Conservation (phyloP, 306 rosid species). For the Oxytropis ochrocephala region DNA sequence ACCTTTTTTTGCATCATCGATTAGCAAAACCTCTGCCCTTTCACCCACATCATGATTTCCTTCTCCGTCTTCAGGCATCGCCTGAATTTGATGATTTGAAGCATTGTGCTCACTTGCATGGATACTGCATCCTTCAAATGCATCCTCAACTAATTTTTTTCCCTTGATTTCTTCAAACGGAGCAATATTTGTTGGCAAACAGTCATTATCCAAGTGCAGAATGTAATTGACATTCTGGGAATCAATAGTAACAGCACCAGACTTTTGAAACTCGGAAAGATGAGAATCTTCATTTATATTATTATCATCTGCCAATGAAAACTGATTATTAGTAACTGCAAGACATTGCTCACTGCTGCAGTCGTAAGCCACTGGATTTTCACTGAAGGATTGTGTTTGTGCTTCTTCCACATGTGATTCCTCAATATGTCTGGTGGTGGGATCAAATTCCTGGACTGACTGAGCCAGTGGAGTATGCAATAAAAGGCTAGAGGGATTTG, state of each 20-base stretch:
- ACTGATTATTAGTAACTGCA: slow-evolving; percentile 8
- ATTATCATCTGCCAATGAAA: slow-evolving; percentile 8
- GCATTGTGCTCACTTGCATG: slow-evolving; percentile 11
- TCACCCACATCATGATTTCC: slow-evolving; percentile 24
- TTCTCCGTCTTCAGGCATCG: slow-evolving; percentile 5
- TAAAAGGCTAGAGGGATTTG: slow-evolving; percentile 2
- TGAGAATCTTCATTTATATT: slow-evolving; percentile 22
- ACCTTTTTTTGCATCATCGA: slow-evolving; percentile 18
- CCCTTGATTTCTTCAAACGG: slow-evolving; percentile 25
- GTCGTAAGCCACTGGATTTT: slow-evolving; percentile 3
- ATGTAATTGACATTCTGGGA: slow-evolving; percentile 5
- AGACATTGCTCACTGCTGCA: not conserved
- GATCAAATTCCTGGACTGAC: slow-evolving; percentile 15
- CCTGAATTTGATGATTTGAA: slow-evolving; percentile 15
- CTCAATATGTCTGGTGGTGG: slow-evolving; percentile 1
- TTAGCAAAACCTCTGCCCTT: slow-evolving; percentile 6
- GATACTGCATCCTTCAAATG: slow-evolving; percentile 13
- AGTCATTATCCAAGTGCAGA: slow-evolving; percentile 22
- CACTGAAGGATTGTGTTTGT: slow-evolving; percentile 11
- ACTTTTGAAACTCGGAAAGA: slow-evolving; percentile 28
- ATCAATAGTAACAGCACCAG: slow-evolving; percentile 18
- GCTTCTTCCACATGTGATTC: slow-evolving; percentile 20
- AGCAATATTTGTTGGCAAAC: slow-evolving; percentile 22
- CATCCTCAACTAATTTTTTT: slow-evolving; percentile 17
- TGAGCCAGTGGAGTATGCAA: not conserved